phyloP scores from a whole-genome alignment of 768 basidiomycete genomes.

The Bullera alba region DNA sequence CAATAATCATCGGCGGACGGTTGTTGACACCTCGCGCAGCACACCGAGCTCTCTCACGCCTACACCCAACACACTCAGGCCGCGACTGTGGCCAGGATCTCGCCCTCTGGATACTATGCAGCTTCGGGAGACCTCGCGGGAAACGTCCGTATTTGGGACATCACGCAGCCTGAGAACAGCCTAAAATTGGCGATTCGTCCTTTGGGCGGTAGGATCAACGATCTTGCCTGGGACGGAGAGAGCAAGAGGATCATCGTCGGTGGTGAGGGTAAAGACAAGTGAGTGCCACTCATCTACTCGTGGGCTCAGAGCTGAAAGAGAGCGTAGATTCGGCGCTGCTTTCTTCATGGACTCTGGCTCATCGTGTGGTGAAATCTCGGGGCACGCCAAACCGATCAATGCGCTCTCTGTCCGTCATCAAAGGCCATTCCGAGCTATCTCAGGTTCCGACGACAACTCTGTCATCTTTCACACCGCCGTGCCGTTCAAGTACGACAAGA shows the following conservation, averaged over 20 bases:
- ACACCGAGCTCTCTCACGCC: constrained; percentile 57
- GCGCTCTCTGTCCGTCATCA: constrained; percentile 80
- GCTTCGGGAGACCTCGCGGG: constrained; percentile 81
- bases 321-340: constrained; percentile 35
- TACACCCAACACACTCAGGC: constrained; percentile 74
- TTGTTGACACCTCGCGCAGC: constrained; percentile 49
- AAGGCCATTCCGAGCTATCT: constrained; percentile 83
- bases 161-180: constrained; percentile 70
- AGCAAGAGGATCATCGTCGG: constrained; percentile 92
- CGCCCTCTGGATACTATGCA: constrained; percentile 90
- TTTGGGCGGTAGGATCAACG: constrained; percentile 58
- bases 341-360: constrained; percentile 54
- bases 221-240: constrained; percentile 93
- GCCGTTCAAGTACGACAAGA: constrained; percentile 81
- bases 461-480: constrained; percentile 81
- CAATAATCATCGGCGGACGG: too few species aligned
- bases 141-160: constrained; percentile 89
- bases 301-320: background rate
- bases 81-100: constrained; percentile 81
- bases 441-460: constrained; percentile 72
- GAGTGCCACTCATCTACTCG: constrained; percentile 6
- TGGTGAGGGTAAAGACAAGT: constrained; percentile 88
- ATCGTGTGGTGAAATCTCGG: constrained; percentile 78
- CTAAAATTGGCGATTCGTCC: constrained; percentile 54
- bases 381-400: constrained; percentile 84